Conservation (phyloP, 805 yeast genomes). For the Pichia occidentalis region DNA sequence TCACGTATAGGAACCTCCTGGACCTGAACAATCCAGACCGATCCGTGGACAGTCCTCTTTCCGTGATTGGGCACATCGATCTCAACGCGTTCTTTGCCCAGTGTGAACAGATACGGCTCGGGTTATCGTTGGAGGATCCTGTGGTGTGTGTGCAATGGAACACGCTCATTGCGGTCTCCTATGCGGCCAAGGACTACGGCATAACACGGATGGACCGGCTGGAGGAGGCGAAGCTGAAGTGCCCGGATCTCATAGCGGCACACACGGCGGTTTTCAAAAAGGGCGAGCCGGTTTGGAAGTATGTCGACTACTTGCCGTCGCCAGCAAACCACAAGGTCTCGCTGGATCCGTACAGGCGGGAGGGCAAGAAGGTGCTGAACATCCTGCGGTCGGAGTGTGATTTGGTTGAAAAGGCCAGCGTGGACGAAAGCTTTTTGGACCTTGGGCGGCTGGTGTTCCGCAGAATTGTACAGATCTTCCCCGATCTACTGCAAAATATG, state of each 20-base stretch:
- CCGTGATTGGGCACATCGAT: conserved; percentile 82
- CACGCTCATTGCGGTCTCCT: conserved; percentile 81
- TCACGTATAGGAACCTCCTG: conserved; percentile 42
- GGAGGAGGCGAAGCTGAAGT: conserved; percentile 61
- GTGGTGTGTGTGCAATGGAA: conserved; percentile 95
- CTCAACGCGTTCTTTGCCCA: conserved; percentile 96
- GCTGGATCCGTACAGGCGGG: conserved; percentile 85
- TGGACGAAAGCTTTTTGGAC: conserved; percentile 88
- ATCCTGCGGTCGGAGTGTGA: conserved; percentile 58
- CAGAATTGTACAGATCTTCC: conserved; percentile 39
- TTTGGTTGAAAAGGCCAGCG: conserved; percentile 85
- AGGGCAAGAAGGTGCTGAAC: conserved; percentile 69
- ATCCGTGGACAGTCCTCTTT: conserved; percentile 59
- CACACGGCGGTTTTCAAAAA: conserved; percentile 92
- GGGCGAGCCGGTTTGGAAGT: conserved; percentile 81
- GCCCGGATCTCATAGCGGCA: conserved; percentile 69
- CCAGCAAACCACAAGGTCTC: conserved; percentile 73
- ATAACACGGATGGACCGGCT: conserved; percentile 71
- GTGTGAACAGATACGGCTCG: conserved; percentile 74
- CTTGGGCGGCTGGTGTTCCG: conserved; percentile 58
- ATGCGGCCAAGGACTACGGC: conserved; percentile 83
- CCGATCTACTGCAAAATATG: conserved; percentile 31
- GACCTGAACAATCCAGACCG: conserved; percentile 39
- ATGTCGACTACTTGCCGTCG: conserved; percentile 51
- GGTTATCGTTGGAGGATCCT: conserved; percentile 61